These are phyloP conservation scores for Lecanicillium sp. DNA, from an alignment of 2,329 filamentous ascomycete species.

Conservation along the genomic window DNA sequence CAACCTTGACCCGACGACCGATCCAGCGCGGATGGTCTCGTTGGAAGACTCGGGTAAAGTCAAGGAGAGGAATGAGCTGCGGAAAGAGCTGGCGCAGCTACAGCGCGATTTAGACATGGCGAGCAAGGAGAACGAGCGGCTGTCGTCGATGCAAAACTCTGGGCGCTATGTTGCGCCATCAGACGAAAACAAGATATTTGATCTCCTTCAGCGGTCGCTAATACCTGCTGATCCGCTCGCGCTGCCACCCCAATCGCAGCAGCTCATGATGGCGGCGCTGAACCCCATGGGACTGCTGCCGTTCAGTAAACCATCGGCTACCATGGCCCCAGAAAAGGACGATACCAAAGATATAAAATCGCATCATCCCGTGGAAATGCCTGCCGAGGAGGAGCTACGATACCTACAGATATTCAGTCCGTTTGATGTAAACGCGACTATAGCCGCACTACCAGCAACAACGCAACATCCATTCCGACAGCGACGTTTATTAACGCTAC, in stretches of 20 bases:
- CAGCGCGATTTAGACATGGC: conserved; percentile 50
- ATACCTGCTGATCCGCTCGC: conserved; percentile 24
- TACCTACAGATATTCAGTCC: conserved; percentile 66
- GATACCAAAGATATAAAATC: conserved; percentile 38
- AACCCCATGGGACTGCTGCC: conserved; percentile 45
- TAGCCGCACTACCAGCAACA: conserved; percentile 33
- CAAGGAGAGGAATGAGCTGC: conserved; percentile 41
- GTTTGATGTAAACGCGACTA: conserved; percentile 50
- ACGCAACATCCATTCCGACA: conserved; percentile 34
- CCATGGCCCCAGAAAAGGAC: conserved; percentile 15
- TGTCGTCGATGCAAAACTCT: conserved; percentile 32
- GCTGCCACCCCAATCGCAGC: conserved; percentile 22
- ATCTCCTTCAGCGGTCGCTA: conserved; percentile 30
- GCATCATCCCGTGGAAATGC: conserved; percentile 56
- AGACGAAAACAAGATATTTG: conserved; percentile 30
- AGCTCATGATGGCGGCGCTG: conserved; percentile 39
- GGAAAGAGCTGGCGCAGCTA: conserved; percentile 46
- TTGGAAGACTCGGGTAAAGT: conserved; percentile 40
- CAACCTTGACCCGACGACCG: conserved; percentile 9
- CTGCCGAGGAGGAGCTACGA: conserved; percentile 55
- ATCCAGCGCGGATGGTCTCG: conserved; percentile 32
- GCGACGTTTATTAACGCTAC: conserved; percentile 46
- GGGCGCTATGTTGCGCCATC: conserved; percentile 25
- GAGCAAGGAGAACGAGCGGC: conserved; percentile 48
- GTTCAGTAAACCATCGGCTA: conserved; percentile 31